phyloP scores from a whole-genome alignment of 108 stramenopile species.

The Nitzschia inconspicua region DNA sequence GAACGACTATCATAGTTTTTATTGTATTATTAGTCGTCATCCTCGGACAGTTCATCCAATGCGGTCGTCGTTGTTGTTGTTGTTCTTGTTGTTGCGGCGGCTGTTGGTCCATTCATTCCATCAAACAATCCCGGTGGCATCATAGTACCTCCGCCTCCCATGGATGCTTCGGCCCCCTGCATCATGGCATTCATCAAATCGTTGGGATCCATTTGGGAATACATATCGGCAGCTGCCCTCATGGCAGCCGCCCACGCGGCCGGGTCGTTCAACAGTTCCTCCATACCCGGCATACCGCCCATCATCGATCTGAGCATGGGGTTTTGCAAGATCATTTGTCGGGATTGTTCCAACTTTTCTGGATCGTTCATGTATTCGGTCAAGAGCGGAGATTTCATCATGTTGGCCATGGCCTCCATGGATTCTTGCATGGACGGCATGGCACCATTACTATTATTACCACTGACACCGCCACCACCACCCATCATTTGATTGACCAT shows the following conservation, averaged over 20 bases:
- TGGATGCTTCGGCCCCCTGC: constrained; percentile 23
- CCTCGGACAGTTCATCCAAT: constrained; percentile 62
- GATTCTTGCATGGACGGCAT: constrained; percentile 40
- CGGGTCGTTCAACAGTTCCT: constrained; percentile 63
- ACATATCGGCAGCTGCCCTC: constrained; percentile 54
- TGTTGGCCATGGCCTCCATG: constrained; percentile 40
- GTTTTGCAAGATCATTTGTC: constrained; percentile 78
- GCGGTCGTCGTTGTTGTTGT: constrained; percentile 20
- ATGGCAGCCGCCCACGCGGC: constrained; percentile 63
- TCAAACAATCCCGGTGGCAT: constrained; percentile 15
- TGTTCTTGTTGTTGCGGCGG: background rate
- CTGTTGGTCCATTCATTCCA: background rate
- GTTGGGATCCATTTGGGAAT: constrained; percentile 50
- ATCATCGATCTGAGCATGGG: constrained; percentile 82
- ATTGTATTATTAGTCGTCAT: constrained; percentile 20
- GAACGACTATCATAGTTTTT: background rate
- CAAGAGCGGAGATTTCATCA: constrained; percentile 78
- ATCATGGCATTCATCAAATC: constrained; percentile 46
- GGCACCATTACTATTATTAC: constrained; percentile 4
- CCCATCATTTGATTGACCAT: constrained; percentile 44
- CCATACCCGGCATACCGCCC: constrained; percentile 79
- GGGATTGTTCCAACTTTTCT: constrained; percentile 70
- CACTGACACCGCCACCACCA: constrained; percentile 23
- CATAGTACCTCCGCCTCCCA: constrained; percentile 14
- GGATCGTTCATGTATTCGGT: constrained; percentile 75